These are phyloP conservation scores for Cyberlindnera euphorbiae DNA, from an alignment of 805 yeast genomes.

Conservation along the genomic window DNA sequence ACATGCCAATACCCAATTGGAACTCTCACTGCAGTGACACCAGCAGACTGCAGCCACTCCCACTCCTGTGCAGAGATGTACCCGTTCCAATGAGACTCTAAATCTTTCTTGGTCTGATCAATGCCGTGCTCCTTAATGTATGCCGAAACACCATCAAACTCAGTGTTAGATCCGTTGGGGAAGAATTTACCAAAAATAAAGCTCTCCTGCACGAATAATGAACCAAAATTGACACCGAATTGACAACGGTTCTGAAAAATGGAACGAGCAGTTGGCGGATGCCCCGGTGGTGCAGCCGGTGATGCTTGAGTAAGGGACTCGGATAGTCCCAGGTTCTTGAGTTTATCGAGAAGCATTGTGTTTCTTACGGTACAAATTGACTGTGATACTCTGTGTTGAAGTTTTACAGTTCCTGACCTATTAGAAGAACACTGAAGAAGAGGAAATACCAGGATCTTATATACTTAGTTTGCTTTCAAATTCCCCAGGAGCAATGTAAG, in stretches of 20 bases:
- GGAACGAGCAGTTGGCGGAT: conserved; percentile 35
- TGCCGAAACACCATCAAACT: conserved; percentile 64
- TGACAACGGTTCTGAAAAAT: conserved; percentile 59
- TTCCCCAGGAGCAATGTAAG: too few species aligned
- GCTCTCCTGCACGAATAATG: conserved; percentile 72
- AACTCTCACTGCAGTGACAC: conserved; percentile 76
- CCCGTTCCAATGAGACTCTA: conserved; percentile 62
- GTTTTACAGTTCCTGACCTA: too few species aligned
- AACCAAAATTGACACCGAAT: conserved; percentile 84
- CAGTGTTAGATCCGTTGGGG: conserved; percentile 55
- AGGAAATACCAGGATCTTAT: too few species aligned
- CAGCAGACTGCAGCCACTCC: conserved; percentile 61
- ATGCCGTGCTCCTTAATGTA: conserved; percentile 44
- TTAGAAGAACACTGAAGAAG: too few species aligned
- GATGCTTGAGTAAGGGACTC: background rate
- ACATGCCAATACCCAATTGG: conserved; percentile 93
- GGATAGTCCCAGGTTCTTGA: too few species aligned
- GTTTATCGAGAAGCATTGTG: too few species aligned
- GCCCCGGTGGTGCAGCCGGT: conserved; percentile 18
- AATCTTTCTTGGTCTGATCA: conserved; percentile 46
- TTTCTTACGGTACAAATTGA: too few species aligned
- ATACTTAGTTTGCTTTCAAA: too few species aligned
- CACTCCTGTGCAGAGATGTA: conserved; percentile 72
- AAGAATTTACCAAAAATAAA: conserved; percentile 69
- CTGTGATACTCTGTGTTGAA: too few species aligned